Conservation (phyloP, 208 protist species). For the Acanthamoeba rhysodes region DNA sequence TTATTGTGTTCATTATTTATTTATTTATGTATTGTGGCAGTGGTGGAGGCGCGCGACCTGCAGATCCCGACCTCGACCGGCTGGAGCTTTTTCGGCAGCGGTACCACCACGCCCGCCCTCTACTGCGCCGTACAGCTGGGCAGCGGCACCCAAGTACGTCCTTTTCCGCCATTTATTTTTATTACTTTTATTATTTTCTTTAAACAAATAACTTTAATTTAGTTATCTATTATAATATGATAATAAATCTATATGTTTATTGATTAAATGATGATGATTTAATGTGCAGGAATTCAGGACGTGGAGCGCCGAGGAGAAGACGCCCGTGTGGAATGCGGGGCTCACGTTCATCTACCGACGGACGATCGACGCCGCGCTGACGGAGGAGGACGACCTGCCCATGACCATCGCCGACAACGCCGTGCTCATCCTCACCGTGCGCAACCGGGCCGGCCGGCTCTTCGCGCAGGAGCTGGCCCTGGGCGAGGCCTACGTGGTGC, state of each 20-base stretch:
- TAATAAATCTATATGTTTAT: too few relatives aligned
- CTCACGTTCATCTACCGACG: conserved; percentile 15
- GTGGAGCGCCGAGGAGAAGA: background rate
- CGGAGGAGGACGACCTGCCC: background rate
- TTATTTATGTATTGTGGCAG: background rate
- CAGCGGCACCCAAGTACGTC: background rate
- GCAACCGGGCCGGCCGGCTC: background rate
- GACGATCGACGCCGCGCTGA: background rate
- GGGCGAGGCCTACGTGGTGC: conserved; percentile 23
- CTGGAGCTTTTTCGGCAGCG: background rate
- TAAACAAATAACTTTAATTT: too few relatives aligned
- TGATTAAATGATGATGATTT: too few relatives aligned
- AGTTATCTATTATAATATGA: too few relatives aligned
- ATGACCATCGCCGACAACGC: conserved; percentile 29
- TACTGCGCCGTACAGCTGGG: background rate
- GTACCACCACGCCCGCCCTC: background rate
- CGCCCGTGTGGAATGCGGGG: background rate
- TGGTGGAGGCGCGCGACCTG: background rate
- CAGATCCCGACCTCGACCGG: conserved; percentile 6
- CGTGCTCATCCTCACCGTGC: conserved; percentile 28
- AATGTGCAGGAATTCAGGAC: background rate
- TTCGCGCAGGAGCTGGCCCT: background rate
- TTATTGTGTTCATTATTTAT: background rate
- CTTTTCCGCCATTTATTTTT: too few relatives aligned
- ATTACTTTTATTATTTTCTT: too few relatives aligned